These are phyloP conservation scores for Sicyos edulis DNA, from an alignment of 306 rosid species.

Conservation along the genomic window DNA sequence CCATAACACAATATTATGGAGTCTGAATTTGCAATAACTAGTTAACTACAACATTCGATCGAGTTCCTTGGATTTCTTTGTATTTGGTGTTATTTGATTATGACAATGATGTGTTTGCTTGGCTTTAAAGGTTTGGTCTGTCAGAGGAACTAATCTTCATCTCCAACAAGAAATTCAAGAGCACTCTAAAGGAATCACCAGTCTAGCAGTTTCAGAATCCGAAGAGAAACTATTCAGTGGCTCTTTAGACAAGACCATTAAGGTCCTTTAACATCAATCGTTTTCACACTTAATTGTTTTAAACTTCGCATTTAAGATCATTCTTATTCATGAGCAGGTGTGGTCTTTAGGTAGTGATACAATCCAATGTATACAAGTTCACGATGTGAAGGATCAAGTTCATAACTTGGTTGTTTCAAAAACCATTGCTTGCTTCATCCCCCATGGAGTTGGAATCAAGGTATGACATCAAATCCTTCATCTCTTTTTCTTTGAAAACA, in stretches of 20 bases:
- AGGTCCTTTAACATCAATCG: constrained; percentile 35
- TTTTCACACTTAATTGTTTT: background rate
- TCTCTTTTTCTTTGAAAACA: background rate
- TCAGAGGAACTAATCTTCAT: constrained; percentile 56
- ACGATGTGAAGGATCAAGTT: constrained; percentile 81
- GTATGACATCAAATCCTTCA: constrained; percentile 30
- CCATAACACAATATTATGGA: background rate
- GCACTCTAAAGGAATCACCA: constrained; percentile 68
- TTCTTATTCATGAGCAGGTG: constrained; percentile 37
- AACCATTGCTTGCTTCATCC: constrained; percentile 53
- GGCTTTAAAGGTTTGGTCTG: constrained; percentile 66
- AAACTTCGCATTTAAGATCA: constrained; percentile 11
- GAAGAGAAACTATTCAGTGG: constrained; percentile 69
- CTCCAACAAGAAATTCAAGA: constrained; percentile 62
- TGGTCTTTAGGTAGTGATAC: constrained; percentile 61
- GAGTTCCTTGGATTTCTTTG: background rate
- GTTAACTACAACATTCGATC: background rate
- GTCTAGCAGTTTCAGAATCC: constrained; percentile 49
- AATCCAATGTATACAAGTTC: constrained; percentile 50
- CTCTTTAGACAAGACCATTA: constrained; percentile 71
- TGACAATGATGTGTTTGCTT: constrained; percentile 25
- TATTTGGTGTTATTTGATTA: constrained; percentile 22
- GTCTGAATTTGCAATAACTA: background rate
- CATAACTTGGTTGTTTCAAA: constrained; percentile 49
- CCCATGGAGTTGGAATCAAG: constrained; percentile 76